Evolutionary conservation across 1,284 basidiomycete genomes (phyloP), one percentile per base, ranked within the genome.

Genomic region (Stygiomarasmius scandens): DNA sequence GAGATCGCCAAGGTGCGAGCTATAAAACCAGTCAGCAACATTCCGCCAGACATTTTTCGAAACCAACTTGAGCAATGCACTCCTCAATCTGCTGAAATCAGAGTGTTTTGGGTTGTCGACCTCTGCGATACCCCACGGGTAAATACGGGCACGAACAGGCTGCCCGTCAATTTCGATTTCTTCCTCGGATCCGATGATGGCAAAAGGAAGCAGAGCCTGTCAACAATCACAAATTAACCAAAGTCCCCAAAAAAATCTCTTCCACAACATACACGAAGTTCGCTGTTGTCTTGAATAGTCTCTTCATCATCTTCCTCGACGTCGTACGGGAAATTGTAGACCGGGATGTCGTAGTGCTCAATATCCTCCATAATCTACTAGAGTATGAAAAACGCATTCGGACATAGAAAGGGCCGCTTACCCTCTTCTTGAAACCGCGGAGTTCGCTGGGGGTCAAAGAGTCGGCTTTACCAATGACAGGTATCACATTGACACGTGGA

Each of bases 271-370:
- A 92, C 91, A 55, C 95, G 84, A 58, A 98, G 87, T 72, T 96
- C 95, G 68, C 90, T 91, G 79, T 99, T 99, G 77, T 99, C 97
- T 67, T 93, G 89, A 63, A 99, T 96, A 3, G 96, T 98, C 69
- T 99, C 97, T 71, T 98, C 96, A 71, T 99, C 97, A 69, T 99
- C 94, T 77, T 99, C 97, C 74, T 99, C 97, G 22, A 95, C 90
- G 67, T 99, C 97, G 74, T 97, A 99, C 0, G 97, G 97, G 85
- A 99, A 99, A 80, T 99, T 99, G 84, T 99, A 99, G 47, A 99
- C 92, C 5, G 97, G 96, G 66, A 99, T 99, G 64, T 92, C 90
- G 71, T 99, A 98, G 80, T 98, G 86, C 71, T 98, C 96, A 65
- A 99, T 98, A 72, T 99, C 96, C 77, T 99, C 96, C 95, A 98